Conservation (phyloP, 306 rosid genomes). For the Sechiopsis laciniata region DNA sequence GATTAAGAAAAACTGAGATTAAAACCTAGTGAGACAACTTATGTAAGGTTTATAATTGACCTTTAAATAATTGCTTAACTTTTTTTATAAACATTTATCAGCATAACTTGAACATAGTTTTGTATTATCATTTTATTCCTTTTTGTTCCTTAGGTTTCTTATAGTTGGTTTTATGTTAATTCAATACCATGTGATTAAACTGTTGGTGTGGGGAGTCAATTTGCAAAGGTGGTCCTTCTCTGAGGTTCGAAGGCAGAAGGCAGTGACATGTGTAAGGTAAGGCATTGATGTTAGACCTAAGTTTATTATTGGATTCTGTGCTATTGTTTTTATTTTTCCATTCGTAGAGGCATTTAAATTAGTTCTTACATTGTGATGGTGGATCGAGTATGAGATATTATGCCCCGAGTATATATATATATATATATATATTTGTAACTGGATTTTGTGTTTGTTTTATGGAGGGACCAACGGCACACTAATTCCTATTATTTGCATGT, state of each 20-base stretch:
- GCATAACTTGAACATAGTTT: slow-evolving; percentile 1
- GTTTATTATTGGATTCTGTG: slow-evolving; percentile 7
- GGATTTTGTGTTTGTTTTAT: slow-evolving; percentile 1
- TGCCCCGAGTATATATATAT: background rate
- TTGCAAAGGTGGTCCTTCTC: slow-evolving; percentile 10
- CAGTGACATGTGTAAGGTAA: slow-evolving; percentile 9
- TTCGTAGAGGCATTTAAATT: background rate
- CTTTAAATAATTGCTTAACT: too few species aligned
- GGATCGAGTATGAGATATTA: slow-evolving; percentile 14
- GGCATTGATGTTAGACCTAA: slow-evolving; percentile 1
- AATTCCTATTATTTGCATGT: slow-evolving; percentile 14
- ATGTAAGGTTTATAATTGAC: background rate
- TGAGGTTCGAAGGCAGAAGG: background rate
- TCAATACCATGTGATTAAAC: slow-evolving; percentile 9
- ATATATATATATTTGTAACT: background rate
- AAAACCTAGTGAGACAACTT: background rate
- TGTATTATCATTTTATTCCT: background rate
- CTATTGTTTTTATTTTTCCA: slow-evolving; percentile 7
- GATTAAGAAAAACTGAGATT: background rate
- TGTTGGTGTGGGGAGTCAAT: background rate
- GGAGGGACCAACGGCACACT: slow-evolving; percentile 18
- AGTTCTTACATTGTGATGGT: slow-evolving; percentile 11
- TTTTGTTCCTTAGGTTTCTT: background rate
- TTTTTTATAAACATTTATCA: background rate
- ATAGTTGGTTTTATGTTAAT: background rate